Base-by-base conservation (phyloP, 2,329 filamentous ascomycete species). In the Ceratocystis huliohia region DNA sequence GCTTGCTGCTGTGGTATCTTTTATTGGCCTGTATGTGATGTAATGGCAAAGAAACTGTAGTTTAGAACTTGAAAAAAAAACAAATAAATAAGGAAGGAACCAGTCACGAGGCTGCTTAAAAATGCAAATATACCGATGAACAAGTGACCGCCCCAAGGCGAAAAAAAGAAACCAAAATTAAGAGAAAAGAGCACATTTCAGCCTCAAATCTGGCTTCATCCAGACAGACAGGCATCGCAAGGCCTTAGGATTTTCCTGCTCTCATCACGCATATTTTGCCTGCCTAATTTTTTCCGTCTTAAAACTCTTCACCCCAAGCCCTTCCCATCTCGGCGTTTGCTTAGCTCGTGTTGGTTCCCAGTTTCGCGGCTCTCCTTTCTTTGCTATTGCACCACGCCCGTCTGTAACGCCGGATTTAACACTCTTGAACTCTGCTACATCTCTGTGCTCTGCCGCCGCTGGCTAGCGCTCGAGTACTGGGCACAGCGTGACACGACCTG, bases 191-290 rank as follows among this genome's bases (percentile, higher is more conserved):
- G 25, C 20, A 22, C 20, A 15, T 28, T 33, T 25, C 50, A 28
- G 50, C 50, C 50, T 28, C 50, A 56, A 25, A 56, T 56, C 50
- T 28, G 50, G 25, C 50, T 56, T 56, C 25, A 56, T 56, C 25
- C 5, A 17, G 25, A 20, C 20, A 13, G 13, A 13, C 25, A 56
- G 13, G 22, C 20, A 20, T 25, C 20, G n/a, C 8, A 3, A 56
- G 22, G 25, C 48, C 46, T 41, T 8, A 53, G 48, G 48, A 25
- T 53, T 53, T 53, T n/a, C 22, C 7, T 7, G 48, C 22, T n/a
- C 48, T 25, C 48, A 56, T 56, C 50, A 25, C 50, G 8, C 50
- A 25, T 25, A 25, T 56, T 25, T 30, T 25, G 13, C 8, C 50
- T 17, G 50, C 22, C 50, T 15, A 28, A 25, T 56, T 56, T 56